Percentiles rank a stretch among this genome's conserved stretches.
These are phyloP conservation scores for Volvox carteri DNA, from an alignment of 163 green algal species.

Conservation along the genomic window DNA sequence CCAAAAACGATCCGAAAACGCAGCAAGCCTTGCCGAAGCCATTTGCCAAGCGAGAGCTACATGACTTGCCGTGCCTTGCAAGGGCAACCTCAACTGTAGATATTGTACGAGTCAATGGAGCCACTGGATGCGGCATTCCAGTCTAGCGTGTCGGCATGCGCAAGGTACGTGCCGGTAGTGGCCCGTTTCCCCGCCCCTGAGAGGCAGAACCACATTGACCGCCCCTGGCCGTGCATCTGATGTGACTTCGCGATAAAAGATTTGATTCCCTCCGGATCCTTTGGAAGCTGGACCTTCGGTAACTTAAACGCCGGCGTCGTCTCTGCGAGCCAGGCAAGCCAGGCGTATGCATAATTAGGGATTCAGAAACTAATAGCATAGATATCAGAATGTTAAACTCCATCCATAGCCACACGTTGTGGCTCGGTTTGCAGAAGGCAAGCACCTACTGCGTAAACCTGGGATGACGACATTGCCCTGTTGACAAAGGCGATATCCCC, in stretches of 20 bases:
- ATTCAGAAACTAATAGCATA: no score
- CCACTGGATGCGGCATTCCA: slow-evolving; percentile 23
- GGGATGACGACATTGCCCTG: not conserved
- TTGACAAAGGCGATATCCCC: no score
- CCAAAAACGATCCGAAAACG: no score
- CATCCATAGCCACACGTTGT: no score
- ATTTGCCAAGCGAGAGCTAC: not conserved
- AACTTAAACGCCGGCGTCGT: slow-evolving; percentile 21
- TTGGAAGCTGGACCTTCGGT: slow-evolving; percentile 35
- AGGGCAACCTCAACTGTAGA: slow-evolving; percentile 24
- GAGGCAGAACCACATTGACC: slow-evolving; percentile 46
- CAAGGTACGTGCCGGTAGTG: slow-evolving; percentile 22
- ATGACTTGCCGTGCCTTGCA: not conserved
- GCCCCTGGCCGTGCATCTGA: slow-evolving; percentile 52
- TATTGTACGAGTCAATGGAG: slow-evolving; percentile 54
- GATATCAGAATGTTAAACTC: no score
- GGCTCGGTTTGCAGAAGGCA: not conserved
- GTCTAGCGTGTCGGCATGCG: slow-evolving; percentile 39
- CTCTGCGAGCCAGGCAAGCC: not conserved
- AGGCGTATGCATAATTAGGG: not conserved
- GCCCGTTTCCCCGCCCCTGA: slow-evolving; percentile 27
- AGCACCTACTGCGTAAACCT: not conserved
- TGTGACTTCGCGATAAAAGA: slow-evolving; percentile 50
- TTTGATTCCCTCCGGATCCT: slow-evolving; percentile 34
- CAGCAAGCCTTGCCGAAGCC: no score